Evolutionary conservation across 345 rosid species (phyloP).

Genomic region (Eucalyptus pauciflora): DNA sequence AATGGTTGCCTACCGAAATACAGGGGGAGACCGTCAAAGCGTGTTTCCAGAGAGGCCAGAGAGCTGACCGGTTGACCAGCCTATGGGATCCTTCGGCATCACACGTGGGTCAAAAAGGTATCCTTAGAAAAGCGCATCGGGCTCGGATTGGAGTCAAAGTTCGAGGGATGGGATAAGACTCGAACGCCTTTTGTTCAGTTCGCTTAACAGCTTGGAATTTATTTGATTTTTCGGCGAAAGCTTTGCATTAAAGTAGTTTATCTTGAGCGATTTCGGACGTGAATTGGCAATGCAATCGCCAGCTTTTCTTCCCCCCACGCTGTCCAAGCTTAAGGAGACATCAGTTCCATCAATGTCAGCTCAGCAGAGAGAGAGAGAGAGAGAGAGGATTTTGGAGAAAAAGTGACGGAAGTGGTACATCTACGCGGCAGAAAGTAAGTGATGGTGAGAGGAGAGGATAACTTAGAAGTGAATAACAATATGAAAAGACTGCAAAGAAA

Average conservation of each 20-base stretch:
- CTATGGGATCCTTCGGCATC: neutral
- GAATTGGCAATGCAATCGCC: neutral
- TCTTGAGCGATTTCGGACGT: neutral
- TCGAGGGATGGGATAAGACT: neutral
- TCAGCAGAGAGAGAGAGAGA: neutral
- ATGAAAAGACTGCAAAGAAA: neutral
- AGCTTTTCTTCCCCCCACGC: neutral
- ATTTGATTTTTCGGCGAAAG: neutral
- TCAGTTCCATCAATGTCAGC: neutral
- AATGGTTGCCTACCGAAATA: neutral
- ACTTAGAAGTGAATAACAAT: neutral
- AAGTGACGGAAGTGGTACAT: neutral
- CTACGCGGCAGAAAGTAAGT: neutral
- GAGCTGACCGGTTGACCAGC: neutral
- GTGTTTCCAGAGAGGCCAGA: neutral
- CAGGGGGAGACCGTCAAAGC: neutral
- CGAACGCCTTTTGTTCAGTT: neutral
- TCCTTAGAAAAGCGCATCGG: neutral
- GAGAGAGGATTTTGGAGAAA: neutral
- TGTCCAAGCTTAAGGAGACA: neutral
- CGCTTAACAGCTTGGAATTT: neutral
- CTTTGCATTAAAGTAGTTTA: neutral
- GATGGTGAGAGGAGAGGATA: neutral
- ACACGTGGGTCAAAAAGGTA: neutral
- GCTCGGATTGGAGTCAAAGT: neutral